phyloP scores from a whole-genome alignment of 179 eudicot species.

The Spergularia azorica region DNA sequence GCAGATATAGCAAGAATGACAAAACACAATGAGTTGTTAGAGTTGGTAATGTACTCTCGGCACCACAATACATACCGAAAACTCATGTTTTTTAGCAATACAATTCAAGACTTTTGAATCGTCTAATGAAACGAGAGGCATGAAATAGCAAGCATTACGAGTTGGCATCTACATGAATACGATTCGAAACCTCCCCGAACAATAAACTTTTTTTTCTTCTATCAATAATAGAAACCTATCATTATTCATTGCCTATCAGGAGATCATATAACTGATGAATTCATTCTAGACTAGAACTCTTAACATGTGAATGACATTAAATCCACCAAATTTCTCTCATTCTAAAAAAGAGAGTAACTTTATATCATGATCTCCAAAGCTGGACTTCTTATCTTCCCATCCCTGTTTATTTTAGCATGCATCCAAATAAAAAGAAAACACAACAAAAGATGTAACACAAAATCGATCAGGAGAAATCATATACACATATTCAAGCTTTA shows the following conservation, averaged over 20 bases:
- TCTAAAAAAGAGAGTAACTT: conserved; percentile 2
- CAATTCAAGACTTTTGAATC: too few species aligned
- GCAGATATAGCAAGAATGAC: too few species aligned
- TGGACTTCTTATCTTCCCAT: conserved; percentile 19
- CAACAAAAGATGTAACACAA: neutral
- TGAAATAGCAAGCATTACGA: too few species aligned
- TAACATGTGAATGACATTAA: conserved; percentile 29
- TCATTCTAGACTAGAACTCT: conserved; percentile 7
- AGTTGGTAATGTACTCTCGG: too few species aligned
- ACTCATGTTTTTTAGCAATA: too few species aligned
- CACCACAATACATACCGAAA: too few species aligned
- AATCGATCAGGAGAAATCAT: neutral
- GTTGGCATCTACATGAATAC: neutral
- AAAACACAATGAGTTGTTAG: too few species aligned
- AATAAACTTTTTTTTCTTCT: too few species aligned
- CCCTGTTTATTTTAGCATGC: neutral
- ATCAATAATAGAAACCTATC: too few species aligned
- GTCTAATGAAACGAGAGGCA: too few species aligned
- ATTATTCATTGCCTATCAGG: too few species aligned
- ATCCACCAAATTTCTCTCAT: conserved; percentile 1
- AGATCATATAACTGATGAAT: neutral
- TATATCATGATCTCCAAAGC: conserved; percentile 17
- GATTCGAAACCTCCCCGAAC: too few species aligned
- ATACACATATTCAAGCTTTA: conserved; percentile 16
- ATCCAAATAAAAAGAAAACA: conserved; percentile 1